Base-by-base conservation (phyloP, 495 filamentous ascomycete genomes). In the Viridothelium virens region DNA sequence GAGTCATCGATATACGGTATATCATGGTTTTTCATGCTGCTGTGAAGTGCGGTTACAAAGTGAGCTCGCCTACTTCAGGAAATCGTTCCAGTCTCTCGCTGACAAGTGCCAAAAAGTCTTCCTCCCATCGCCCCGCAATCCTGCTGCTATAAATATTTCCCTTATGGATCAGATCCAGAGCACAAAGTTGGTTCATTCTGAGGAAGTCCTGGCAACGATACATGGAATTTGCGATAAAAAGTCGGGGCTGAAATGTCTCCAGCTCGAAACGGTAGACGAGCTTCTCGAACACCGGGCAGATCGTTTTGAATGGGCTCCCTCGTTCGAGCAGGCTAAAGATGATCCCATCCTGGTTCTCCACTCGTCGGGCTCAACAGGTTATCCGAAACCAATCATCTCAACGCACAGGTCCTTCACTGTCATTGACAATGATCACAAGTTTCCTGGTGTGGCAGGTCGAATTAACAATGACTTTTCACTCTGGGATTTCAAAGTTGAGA, bases 321-420 rank as follows among this genome's bases (percentile, higher is more conserved):
- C 61, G 2, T 78, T 66, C 44, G 74, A 72, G 1, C 70, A 77
- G 62, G 75, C 71, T 2, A 56, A 65, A 16, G 41, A 74, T 38
- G 69, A 78, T n/a, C 74, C 73, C 12, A 61, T 65, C 50, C 61
- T 78, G 14, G 66, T 74, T 34, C 47, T 76, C 2, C 73, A 76
- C 56, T 72, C 76, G 16, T 70, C 72, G 2, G 75, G 75, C 9
- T 70, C 74, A 2, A 76, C 72, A 7, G 69, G 65, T 1, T 1
- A 61, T n/a, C 69, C 69, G 2, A 70, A 70, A 56, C 66, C 69
- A 1, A 70, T 70, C 3, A 48, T 59, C 0, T 66, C 66, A 63
- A 70, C 69, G 14, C 61, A 70, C 38, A 66, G 65, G 5, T 64
- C 63, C 6, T 70, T 70, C 33, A 63, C 69, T 2, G 66, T 64